Base-by-base conservation (phyloP, 371 early-diverging fungal species). In the Vairimorpha ceranae region DNA sequence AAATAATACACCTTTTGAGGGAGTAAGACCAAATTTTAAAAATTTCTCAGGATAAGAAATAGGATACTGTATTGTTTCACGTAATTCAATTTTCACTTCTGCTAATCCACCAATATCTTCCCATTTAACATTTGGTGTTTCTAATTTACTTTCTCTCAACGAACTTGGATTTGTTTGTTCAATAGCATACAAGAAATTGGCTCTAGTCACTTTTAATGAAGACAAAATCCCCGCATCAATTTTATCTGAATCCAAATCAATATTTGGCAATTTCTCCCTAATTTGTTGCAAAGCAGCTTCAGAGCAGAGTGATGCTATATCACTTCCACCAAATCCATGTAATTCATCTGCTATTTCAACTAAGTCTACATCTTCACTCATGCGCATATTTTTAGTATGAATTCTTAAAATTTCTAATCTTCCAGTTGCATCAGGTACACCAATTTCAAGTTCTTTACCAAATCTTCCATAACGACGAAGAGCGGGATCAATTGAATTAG, bases 251-350 rank as follows among this genome's bases (percentile, higher is more conserved):
- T 99, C 99, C 14, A 98, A 86, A 80, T 98, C 99, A 82, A 99
- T 96, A 54, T 86, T 83, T 77, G 79, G 91, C 85, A 83, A 92
- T 88, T 95, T 97, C 82, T 95, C 96, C 83, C 99, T 92, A 75
- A 98, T 97, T 84, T 97, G 98, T 86, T 98, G 98, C 89, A 98
- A 92, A 64, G 98, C 98, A 17, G 98, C 99, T 85, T 97, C 99
- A 63, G 95, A 95, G 85, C 98, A 97, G 70, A 99, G 89, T 8
- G 95, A 91, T 25, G 97, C 97, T 78, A 97, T 84, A 87, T 99
- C 99, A 56, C 95, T 90, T 77, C 99, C 99, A 52, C 95, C 96
- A 86, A 91, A 94, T 74, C 98, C 98, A 85, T 95, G 98, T 7
- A 95, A 95, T 80, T 97, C 95, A 2, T 93, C 86, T 29, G 98